Conservation (phyloP, 148 eudicot species). For the Silene uniflora region DNA sequence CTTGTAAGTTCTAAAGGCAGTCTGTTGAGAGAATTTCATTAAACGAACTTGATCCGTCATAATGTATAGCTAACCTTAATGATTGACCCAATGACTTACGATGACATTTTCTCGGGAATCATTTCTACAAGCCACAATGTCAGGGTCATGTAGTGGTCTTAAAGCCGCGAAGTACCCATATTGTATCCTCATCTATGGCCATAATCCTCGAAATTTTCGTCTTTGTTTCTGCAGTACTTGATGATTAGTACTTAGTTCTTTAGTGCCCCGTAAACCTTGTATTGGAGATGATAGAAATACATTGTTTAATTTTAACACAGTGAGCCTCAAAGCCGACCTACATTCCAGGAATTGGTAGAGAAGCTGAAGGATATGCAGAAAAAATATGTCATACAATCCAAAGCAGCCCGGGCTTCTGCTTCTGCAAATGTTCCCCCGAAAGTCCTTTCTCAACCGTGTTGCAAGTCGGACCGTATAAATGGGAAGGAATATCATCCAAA, state of each 20-base stretch:
- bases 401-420: conserved; percentile 42
- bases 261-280: neutral
- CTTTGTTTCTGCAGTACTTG: too few species aligned
- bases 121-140: too few species aligned
- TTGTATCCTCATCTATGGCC: too few species aligned
- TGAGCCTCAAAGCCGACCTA: conserved; percentile 70
- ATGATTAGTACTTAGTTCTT: too few species aligned
- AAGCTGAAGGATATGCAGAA: conserved; percentile 72
- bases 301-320: conserved; percentile 31
- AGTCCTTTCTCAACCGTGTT: too few species aligned
- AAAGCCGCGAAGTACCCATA: too few species aligned
- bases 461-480: too few species aligned
- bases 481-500: too few species aligned
- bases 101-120: too few species aligned
- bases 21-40: neutral
- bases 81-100: neutral
- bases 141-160: too few species aligned
- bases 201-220: too few species aligned
- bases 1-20: neutral
- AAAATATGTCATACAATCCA: conserved; percentile 44
- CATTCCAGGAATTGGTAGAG: conserved; percentile 76
- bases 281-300: neutral
- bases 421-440: conserved; percentile 34
- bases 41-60: neutral
- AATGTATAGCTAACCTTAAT: neutral